Conservation (phyloP, 2,329 filamentous ascomycete species). For the Pyrenochaeta sp. region DNA sequence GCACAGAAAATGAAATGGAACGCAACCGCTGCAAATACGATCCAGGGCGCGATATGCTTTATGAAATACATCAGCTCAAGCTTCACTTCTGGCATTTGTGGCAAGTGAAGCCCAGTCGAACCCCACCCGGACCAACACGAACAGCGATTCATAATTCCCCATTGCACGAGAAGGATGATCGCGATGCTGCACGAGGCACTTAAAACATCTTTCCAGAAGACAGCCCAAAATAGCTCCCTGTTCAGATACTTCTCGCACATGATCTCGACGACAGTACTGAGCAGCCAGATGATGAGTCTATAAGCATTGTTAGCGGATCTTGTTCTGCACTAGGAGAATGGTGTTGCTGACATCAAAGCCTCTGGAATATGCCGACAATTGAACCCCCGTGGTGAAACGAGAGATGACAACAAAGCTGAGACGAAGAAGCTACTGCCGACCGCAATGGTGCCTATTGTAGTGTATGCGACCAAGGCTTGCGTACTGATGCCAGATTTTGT, state of each 20-base stretch:
- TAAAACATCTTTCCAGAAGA: constrained; percentile 28
- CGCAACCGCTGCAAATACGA: constrained; percentile 21
- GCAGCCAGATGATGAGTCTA: constrained; percentile 23
- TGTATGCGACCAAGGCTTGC: constrained; percentile 4
- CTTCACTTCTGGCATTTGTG: constrained; percentile 21
- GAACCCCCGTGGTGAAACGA: constrained; percentile 19
- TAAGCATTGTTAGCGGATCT: not conserved
- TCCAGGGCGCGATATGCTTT: constrained; percentile 19
- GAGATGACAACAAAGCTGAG: constrained; percentile 21
- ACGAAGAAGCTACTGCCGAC: constrained; percentile 21
- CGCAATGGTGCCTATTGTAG: constrained; percentile 5
- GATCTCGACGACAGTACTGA: constrained; percentile 20
- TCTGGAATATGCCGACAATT: constrained; percentile 27
- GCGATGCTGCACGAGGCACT: constrained; percentile 17
- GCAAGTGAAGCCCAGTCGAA: constrained; percentile 20
- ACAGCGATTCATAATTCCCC: constrained; percentile 29
- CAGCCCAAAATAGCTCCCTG: constrained; percentile 16
- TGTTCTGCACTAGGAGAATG: not conserved
- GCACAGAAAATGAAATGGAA: constrained; percentile 28
- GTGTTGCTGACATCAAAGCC: constrained; percentile 21
- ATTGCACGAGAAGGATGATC: constrained; percentile 23
- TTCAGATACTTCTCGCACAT: constrained; percentile 15
- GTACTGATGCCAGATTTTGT: not conserved
- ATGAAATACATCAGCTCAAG: constrained; percentile 25
- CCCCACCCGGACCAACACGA: constrained; percentile 28